A percentile compares a stretch with the other conserved stretches of the same genome.
Evolutionary conservation across 1,284 basidiomycete species (phyloP).

Genomic region (Irpex lacteus): DNA sequence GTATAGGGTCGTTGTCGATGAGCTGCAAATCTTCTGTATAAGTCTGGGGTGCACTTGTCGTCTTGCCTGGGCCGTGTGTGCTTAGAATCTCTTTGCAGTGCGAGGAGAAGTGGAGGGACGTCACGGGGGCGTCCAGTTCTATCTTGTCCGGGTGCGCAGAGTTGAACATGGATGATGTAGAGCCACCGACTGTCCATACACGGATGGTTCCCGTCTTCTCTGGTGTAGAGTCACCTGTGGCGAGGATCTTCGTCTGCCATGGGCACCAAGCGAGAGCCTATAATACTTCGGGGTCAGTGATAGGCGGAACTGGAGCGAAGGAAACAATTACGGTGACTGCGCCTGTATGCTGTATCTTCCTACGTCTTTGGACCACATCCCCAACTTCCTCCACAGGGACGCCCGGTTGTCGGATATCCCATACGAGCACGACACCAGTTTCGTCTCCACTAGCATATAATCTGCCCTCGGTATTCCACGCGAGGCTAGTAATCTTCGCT

Average conservation of each 20-base stretch:
- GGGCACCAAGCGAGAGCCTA: constrained; percentile 92
- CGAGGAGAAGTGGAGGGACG: constrained; percentile 57
- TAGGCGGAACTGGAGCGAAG: background rate
- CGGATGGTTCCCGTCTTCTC: constrained; percentile 70
- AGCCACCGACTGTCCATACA: constrained; percentile 62
- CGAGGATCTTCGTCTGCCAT: constrained; percentile 83
- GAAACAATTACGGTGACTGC: constrained; percentile 24
- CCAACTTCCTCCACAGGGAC: constrained; percentile 51
- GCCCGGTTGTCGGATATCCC: constrained; percentile 43
- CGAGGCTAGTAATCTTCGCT: constrained; percentile 41
- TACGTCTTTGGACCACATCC: constrained; percentile 48
- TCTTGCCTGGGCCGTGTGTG: constrained; percentile 61
- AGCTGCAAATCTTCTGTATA: constrained; percentile 29
- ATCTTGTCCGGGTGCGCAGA: constrained; percentile 46
- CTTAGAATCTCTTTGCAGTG: constrained; percentile 34
- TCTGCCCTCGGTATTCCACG: constrained; percentile 48
- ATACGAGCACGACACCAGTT: constrained; percentile 48
- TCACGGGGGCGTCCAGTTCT: constrained; percentile 68
- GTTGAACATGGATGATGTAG: background rate
- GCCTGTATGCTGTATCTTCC: constrained; percentile 39
- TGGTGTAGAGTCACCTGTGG: constrained; percentile 75
- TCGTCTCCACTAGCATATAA: constrained; percentile 53
- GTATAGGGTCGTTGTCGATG: constrained; percentile 17
- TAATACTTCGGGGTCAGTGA: background rate
- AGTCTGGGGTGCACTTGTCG: constrained; percentile 17